Evolutionary conservation across 108 stramenopile genomes (phyloP).

Genomic region (Epipyxis sp.): DNA sequence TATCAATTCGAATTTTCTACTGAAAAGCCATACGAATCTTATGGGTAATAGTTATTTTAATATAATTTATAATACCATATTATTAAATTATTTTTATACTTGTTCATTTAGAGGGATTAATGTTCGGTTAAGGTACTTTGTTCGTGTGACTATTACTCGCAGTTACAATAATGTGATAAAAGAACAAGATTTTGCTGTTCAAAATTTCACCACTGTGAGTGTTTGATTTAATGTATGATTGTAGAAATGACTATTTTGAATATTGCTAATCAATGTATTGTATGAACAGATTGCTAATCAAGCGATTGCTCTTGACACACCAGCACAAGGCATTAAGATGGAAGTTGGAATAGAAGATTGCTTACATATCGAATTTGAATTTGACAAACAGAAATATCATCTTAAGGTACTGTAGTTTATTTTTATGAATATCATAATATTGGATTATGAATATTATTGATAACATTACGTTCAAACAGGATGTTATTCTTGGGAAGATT

Average conservation of each 20-base stretch:
- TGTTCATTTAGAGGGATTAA: slow-evolving; percentile 83
- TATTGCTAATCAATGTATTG: not conserved
- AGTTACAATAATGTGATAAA: slow-evolving; percentile 71
- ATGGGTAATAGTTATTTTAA: not conserved
- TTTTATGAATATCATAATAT: no score
- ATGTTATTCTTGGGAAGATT: slow-evolving; percentile 91
- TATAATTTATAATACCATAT: not conserved
- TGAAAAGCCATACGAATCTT: slow-evolving; percentile 58
- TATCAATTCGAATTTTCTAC: slow-evolving; percentile 80
- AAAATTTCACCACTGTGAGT: slow-evolving; percentile 66
- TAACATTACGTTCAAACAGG: no score
- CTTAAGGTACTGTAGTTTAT: no score
- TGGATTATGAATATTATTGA: not conserved
- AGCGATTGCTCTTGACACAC: not conserved
- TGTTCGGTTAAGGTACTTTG: slow-evolving; percentile 90
- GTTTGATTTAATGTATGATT: slow-evolving; percentile 62
- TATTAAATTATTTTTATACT: no score
- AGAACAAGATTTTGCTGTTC: slow-evolving; percentile 88
- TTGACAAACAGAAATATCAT: slow-evolving; percentile 84
- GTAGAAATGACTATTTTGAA: not conserved
- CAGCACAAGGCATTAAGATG: slow-evolving; percentile 76
- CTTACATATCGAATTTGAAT: slow-evolving; percentile 99
- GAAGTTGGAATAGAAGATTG: slow-evolving; percentile 99
- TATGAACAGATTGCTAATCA: not conserved
- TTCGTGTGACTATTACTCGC: slow-evolving; percentile 78